Evolutionary conservation across 1,284 basidiomycete species (phyloP).

Genomic region (Somion occarium): DNA sequence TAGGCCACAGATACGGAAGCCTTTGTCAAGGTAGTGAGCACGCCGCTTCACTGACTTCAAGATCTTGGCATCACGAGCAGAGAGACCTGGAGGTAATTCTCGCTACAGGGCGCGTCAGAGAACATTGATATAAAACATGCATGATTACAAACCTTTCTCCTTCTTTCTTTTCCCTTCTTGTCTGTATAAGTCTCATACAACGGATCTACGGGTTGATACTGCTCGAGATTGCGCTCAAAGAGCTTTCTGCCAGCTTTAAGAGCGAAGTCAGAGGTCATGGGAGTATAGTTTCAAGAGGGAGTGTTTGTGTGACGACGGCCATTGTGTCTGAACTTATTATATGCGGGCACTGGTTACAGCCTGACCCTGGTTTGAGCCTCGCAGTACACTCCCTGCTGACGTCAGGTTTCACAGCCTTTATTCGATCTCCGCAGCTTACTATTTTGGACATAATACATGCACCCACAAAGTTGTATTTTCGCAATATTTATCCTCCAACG

Average conservation of each 20-base stretch:
- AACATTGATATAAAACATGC: not conserved
- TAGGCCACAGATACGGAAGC: conserved; percentile 79
- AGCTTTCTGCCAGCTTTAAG: conserved; percentile 49
- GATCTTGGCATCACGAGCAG: conserved; percentile 72
- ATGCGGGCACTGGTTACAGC: not conserved
- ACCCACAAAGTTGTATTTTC: no score
- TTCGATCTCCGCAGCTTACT: not conserved
- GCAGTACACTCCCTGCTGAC: not conserved
- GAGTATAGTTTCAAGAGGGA: no score
- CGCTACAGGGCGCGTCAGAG: conserved; percentile 39
- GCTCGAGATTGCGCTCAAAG: conserved; percentile 56
- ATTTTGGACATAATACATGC: no score
- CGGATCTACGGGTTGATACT: conserved; percentile 73
- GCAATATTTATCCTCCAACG: no score
- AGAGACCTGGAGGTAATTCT: conserved; percentile 73
- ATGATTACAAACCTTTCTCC: conserved; percentile 55
- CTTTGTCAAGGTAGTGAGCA: conserved; percentile 91
- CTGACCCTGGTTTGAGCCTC: no score
- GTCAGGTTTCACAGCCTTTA: no score
- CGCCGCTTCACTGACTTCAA: conserved; percentile 72
- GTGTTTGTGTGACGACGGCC: no score
- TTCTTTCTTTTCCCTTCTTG: conserved; percentile 59
- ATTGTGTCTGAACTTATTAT: not conserved
- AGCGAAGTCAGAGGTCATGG: conserved; percentile 37
- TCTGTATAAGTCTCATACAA: conserved; percentile 76